phyloP scores from a whole-genome alignment of 306 rosid species.

The Alnus rubra region DNA sequence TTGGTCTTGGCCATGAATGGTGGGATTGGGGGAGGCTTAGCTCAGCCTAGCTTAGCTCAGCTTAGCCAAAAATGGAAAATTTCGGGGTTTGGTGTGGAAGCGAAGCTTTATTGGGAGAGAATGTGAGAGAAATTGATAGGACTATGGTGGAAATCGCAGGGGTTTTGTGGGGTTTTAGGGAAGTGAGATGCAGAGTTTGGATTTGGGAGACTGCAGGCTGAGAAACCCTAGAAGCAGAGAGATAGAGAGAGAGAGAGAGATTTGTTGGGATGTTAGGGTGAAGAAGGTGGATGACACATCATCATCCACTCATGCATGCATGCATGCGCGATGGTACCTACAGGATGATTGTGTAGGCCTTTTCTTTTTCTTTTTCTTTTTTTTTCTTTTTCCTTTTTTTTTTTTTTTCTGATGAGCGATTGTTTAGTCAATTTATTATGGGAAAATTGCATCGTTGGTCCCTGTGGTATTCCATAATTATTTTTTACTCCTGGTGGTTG shows the following conservation, averaged over 20 bases:
- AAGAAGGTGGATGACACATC: conserved; percentile 41
- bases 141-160: background rate
- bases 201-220: background rate
- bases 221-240: conserved; percentile 43
- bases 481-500: too few relatives aligned
- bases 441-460: too few relatives aligned
- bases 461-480: too few relatives aligned
- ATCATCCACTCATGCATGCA: conserved; percentile 21
- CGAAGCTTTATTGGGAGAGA: conserved; percentile 2
- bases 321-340: background rate
- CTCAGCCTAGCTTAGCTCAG: background rate
- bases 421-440: too few relatives aligned
- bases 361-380: too few relatives aligned
- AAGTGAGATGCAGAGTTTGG: conserved; percentile 2
- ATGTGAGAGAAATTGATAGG: conserved; percentile 15
- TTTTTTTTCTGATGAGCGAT: too few relatives aligned
- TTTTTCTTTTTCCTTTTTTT: too few relatives aligned
- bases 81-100: background rate
- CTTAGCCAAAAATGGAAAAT: conserved; percentile 1
- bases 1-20: conserved; percentile 61
- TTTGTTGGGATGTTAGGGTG: conserved; percentile 38
- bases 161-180: conserved; percentile 16
- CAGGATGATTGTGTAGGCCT: background rate
- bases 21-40: background rate
- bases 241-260: conserved; percentile 1